A percentile compares a stretch with the other conserved stretches of the same genome.
phyloP scores from a whole-genome alignment of 140 eudicot genomes.

The Flaveria floridana region DNA sequence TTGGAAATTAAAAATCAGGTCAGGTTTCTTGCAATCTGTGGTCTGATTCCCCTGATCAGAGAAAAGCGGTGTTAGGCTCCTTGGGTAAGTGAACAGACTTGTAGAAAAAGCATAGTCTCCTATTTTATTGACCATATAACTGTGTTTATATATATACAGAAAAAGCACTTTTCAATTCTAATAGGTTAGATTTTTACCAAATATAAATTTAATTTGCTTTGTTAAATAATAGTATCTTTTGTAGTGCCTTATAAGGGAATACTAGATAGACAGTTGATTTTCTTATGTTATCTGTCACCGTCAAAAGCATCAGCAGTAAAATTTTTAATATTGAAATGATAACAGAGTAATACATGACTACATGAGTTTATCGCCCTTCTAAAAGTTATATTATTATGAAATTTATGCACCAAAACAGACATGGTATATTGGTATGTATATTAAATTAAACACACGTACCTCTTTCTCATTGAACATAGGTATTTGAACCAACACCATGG shows the following conservation, averaged over 20 bases:
- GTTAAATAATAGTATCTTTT: neutral
- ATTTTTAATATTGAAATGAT: too few species aligned
- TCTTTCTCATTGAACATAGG: constrained; percentile 88
- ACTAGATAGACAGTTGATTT: neutral
- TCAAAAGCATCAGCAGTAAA: neutral
- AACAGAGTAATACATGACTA: neutral
- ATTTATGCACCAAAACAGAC: constrained; percentile 25
- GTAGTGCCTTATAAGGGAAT: constrained; percentile 4
- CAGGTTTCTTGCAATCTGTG: neutral
- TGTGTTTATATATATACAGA: neutral
- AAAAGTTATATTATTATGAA: constrained; percentile 5
- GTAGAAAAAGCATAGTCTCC: too few species aligned
- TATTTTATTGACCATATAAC: neutral
- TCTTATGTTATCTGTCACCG: neutral
- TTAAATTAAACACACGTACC: constrained; percentile 35
- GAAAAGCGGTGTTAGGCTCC: neutral
- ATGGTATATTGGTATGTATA: constrained; percentile 7
- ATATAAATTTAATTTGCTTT: neutral
- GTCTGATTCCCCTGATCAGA: neutral
- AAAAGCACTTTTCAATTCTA: neutral
- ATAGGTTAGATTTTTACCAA: neutral
- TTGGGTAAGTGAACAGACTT: neutral
- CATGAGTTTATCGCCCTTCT: neutral
- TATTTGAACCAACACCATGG: constrained; percentile 65
- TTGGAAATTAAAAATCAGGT: neutral